Evolutionary conservation across 257 asterid genomes (phyloP).

Genomic region (Scutellaria minor): DNA sequence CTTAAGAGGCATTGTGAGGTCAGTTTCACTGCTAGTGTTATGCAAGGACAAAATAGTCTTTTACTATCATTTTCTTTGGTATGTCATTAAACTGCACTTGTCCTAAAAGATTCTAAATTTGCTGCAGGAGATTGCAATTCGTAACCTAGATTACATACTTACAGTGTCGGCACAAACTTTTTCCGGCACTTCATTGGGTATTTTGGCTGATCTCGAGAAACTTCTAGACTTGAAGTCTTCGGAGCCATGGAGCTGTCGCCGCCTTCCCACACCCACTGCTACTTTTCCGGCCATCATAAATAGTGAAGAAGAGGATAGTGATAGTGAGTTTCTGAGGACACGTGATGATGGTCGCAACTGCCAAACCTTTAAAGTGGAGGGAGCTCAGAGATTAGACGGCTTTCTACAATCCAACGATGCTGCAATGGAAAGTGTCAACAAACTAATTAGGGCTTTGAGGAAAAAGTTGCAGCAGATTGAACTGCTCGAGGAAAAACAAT

Average conservation of each 20-base stretch:
- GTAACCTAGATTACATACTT: slow-evolving; percentile 90
- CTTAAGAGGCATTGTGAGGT: slow-evolving; percentile 86
- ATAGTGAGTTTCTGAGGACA: slow-evolving; percentile 53
- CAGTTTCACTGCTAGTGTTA: slow-evolving; percentile 17
- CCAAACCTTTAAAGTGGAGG: slow-evolving; percentile 44
- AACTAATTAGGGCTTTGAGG: slow-evolving; percentile 77
- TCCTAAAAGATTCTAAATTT: slow-evolving; percentile 25
- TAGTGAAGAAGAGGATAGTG: slow-evolving; percentile 81
- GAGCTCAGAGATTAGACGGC: slow-evolving; percentile 56
- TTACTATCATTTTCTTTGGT: background rate
- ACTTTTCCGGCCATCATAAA: slow-evolving; percentile 79
- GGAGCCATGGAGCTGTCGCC: slow-evolving; percentile 87
- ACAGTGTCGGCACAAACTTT: slow-evolving; percentile 74
- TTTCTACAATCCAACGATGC: slow-evolving; percentile 65
- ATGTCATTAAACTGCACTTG: slow-evolving; percentile 3
- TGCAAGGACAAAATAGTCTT: background rate
- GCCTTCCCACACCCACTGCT: slow-evolving; percentile 94
- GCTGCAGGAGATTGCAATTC: slow-evolving; percentile 89
- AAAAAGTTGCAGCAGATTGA: slow-evolving; percentile 98
- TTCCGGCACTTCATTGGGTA: slow-evolving; percentile 64
- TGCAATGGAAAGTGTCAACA: slow-evolving; percentile 55
- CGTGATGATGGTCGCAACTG: slow-evolving; percentile 53
- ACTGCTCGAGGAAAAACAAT: slow-evolving; percentile 84
- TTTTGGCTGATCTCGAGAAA: slow-evolving; percentile 79
- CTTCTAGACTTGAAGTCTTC: slow-evolving; percentile 71